Percentiles rank a stretch among this genome's conserved stretches.
These are phyloP conservation scores for Plectosphaerella cucumerina DNA, from an alignment of 2,329 filamentous ascomycete genomes.

Conservation along the genomic window DNA sequence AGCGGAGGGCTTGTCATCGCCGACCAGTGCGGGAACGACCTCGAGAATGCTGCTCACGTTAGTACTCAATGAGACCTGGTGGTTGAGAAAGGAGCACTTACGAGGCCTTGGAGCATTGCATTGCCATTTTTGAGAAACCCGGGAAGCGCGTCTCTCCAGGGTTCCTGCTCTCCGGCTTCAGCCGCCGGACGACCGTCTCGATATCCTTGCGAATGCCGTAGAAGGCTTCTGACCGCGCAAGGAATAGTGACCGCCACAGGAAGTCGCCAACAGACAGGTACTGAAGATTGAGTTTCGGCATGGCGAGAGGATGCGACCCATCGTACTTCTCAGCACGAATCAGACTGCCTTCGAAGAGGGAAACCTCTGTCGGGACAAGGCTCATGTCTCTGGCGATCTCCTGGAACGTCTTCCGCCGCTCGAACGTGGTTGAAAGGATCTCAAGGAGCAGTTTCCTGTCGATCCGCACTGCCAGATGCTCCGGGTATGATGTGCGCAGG, in stretches of 20 bases:
- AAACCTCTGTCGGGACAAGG: conserved; percentile 77
- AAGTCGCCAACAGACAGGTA: conserved; percentile 95
- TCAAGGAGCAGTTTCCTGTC: conserved; percentile 67
- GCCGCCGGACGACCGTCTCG: conserved; percentile 72
- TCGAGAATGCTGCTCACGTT: conserved; percentile 62
- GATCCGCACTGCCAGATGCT: conserved; percentile 57
- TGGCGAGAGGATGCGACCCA: conserved; percentile 78
- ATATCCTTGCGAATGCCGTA: conserved; percentile 92
- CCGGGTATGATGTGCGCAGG: conserved; percentile 80
- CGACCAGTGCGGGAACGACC: conserved; percentile 76
- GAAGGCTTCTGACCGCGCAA: conserved; percentile 88
- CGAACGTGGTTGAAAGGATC: conserved; percentile 68
- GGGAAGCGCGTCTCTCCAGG: conserved; percentile 69
- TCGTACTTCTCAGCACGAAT: conserved; percentile 83
- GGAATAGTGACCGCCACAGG: conserved; percentile 86
- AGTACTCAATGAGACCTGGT: conserved; percentile 1
- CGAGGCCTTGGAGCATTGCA: conserved; percentile 79
- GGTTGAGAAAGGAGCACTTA: conserved; percentile 18
- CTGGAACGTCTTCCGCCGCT: conserved; percentile 77
- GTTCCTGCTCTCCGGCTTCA: conserved; percentile 64
- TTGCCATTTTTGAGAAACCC: conserved; percentile 87
- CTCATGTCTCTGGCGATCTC: conserved; percentile 68
- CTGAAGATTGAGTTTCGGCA: conserved; percentile 93
- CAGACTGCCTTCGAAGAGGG: conserved; percentile 75
- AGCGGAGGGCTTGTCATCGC: conserved; percentile 74